Percentiles rank a stretch among this genome's conserved stretches.
Conservation (phyloP, 2,329 filamentous ascomycete genomes). For the Huntiella moniliformis region DNA sequence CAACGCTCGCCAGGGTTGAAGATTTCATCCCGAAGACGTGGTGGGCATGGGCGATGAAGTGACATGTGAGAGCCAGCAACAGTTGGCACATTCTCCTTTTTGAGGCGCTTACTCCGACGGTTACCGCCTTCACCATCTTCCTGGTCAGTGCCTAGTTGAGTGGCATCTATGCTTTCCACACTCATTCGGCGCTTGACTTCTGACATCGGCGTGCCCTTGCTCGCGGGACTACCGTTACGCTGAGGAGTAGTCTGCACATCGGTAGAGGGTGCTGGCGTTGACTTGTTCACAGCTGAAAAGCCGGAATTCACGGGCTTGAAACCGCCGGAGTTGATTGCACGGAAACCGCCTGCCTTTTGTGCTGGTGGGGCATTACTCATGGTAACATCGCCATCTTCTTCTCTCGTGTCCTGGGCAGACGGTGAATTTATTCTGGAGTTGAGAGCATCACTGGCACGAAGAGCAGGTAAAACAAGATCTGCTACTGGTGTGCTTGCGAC, state of each 20-base stretch:
- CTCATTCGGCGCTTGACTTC: conserved; percentile 63
- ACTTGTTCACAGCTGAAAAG: conserved; percentile 46
- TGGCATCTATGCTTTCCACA: conserved; percentile 32
- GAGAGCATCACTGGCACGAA: conserved; percentile 33
- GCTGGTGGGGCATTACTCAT: conserved; percentile 27
- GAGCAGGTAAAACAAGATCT: conserved; percentile 48
- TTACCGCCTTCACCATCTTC: conserved; percentile 48
- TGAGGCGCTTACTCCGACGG: conserved; percentile 78
- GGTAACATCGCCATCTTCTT: conserved; percentile 28
- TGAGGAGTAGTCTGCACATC: conserved; percentile 9
- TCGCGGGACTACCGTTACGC: conserved; percentile 37
- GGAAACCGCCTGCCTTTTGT: conserved; percentile 35
- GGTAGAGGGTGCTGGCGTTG: conserved; percentile 1
- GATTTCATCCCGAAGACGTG: conserved; percentile 39
- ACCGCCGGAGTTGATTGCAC: conserved; percentile 38
- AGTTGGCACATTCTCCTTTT: conserved; percentile 62
- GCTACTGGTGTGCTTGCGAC: conserved; percentile 39
- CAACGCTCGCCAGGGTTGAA: conserved; percentile 45
- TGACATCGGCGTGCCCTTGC: conserved; percentile 42
- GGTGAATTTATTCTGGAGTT: conserved; percentile 26
- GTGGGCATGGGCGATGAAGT: conserved; percentile 66
- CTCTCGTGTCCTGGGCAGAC: conserved; percentile 21
- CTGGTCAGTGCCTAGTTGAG: conserved; percentile 28
- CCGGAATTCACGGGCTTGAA: conserved; percentile 58
- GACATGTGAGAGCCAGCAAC: conserved; percentile 96